Conservation (phyloP, 495 filamentous ascomycete species). For the Penicillium paradoxum region DNA sequence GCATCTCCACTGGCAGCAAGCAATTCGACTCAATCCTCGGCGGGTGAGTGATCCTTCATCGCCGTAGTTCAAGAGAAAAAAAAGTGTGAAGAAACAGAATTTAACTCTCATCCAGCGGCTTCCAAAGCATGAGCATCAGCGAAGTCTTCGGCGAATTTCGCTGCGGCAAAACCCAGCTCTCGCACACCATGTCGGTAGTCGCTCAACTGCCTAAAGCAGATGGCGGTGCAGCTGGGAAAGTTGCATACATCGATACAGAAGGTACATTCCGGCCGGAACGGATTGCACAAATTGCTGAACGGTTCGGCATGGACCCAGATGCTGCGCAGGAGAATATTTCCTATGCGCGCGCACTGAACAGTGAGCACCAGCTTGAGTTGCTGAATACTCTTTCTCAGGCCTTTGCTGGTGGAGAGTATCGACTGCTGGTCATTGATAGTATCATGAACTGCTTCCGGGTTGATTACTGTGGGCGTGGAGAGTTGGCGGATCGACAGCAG, state of each 20-base stretch:
- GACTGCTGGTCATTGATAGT: conserved; percentile 71
- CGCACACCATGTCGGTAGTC: conserved; percentile 65
- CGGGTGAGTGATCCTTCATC: conserved; percentile 43
- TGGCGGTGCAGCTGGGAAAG: conserved; percentile 73
- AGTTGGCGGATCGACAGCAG: conserved; percentile 72
- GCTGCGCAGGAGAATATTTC: conserved; percentile 69
- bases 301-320: conserved; percentile 65
- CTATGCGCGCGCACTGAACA: conserved; percentile 67
- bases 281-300: conserved; percentile 67
- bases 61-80: too few relatives aligned
- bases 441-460: conserved; percentile 77
- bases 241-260: conserved; percentile 78
- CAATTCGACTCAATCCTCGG: conserved; percentile 68
- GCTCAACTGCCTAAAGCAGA: conserved; percentile 55
- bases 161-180: conserved; percentile 71
- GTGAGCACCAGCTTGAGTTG: conserved; percentile 69
- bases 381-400: conserved; percentile 60
- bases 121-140: conserved; percentile 76
- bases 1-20: conserved; percentile 71
- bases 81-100: too few relatives aligned
- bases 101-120: conserved; percentile 47
- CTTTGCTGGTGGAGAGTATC: conserved; percentile 65
- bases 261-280: conserved; percentile 73
- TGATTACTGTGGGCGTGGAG: conserved; percentile 69
- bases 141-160: conserved; percentile 72